Conservation (phyloP, 2,329 filamentous ascomycete genomes). For the Paracorniculantispora psalliotae region DNA sequence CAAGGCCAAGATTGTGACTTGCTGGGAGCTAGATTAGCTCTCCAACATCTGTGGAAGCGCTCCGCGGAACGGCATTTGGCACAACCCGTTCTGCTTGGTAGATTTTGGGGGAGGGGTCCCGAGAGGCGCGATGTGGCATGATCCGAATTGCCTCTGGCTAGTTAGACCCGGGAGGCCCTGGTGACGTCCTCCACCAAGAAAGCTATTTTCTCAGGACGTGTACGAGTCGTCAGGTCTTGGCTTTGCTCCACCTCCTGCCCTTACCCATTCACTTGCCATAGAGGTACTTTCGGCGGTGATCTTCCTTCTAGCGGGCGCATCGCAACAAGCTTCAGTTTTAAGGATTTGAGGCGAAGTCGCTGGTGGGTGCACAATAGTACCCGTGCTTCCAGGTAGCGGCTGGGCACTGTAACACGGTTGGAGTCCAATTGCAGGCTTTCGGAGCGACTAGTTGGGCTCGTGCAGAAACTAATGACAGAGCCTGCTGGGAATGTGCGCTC, state of each 20-base stretch:
- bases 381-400: slow-evolving; percentile 7
- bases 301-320: not conserved
- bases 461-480: not conserved
- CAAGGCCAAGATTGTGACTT: not conserved
- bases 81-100: not conserved
- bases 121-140: not conserved
- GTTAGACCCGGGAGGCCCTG: not conserved
- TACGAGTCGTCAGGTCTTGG: not conserved
- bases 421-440: not conserved
- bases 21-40: not conserved
- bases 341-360: not conserved
- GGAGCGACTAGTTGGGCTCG: not conserved
- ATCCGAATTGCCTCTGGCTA: not conserved
- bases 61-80: not conserved
- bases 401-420: not conserved
- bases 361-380: not conserved
- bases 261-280: not conserved
- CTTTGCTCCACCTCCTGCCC: not conserved
- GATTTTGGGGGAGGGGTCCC: slow-evolving; percentile 1
- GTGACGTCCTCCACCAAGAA: not conserved
- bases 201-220: not conserved
- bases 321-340: slow-evolving; percentile 12
- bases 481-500: not conserved
- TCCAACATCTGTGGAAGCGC: not conserved
- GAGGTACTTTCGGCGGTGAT: not conserved